phyloP scores from a whole-genome alignment of 1,139 yeast genomes.

The Zhuliangozyma blackwelliae region DNA sequence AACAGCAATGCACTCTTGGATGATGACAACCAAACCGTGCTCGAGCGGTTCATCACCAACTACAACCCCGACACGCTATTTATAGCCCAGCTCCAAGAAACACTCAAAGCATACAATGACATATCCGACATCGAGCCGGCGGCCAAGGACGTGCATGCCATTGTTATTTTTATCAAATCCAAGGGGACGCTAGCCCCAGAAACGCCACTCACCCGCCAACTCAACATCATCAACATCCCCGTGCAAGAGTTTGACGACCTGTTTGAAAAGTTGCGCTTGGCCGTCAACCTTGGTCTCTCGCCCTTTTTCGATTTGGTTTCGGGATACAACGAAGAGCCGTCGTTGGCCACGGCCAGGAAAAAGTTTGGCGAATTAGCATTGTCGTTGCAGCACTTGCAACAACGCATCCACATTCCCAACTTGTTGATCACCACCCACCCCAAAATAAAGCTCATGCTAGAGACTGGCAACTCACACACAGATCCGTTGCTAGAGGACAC shows the following conservation, averaged over 20 bases:
- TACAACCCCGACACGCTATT: conserved; percentile 14
- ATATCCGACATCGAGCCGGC: conserved; percentile 4
- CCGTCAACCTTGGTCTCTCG: conserved; percentile 45
- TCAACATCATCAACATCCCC: conserved; percentile 36
- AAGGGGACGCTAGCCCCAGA: conserved; percentile 24
- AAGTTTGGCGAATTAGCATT: conserved; percentile 67
- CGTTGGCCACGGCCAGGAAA: conserved; percentile 39
- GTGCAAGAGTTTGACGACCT: conserved; percentile 19
- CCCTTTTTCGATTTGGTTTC: conserved; percentile 36
- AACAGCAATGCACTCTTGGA: neutral
- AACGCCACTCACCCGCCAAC: conserved; percentile 22
- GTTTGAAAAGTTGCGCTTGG: conserved; percentile 54
- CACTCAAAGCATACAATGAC: conserved; percentile 7
- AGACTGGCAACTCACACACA: conserved; percentile 16
- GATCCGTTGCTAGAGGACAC: conserved; percentile 42
- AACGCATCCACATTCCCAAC: conserved; percentile 66
- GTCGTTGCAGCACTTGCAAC: conserved; percentile 67
- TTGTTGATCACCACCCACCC: conserved; percentile 53
- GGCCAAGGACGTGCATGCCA: conserved; percentile 1
- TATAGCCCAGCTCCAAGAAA: conserved; percentile 7
- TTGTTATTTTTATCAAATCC: conserved; percentile 42
- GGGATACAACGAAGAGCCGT: conserved; percentile 9
- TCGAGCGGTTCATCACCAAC: conserved; percentile 10
- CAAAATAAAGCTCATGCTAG: conserved; percentile 22
- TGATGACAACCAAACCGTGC: conserved; percentile 5